phyloP scores from a whole-genome alignment of 2,329 filamentous ascomycete genomes.

The Scleromitrula shiraiana region DNA sequence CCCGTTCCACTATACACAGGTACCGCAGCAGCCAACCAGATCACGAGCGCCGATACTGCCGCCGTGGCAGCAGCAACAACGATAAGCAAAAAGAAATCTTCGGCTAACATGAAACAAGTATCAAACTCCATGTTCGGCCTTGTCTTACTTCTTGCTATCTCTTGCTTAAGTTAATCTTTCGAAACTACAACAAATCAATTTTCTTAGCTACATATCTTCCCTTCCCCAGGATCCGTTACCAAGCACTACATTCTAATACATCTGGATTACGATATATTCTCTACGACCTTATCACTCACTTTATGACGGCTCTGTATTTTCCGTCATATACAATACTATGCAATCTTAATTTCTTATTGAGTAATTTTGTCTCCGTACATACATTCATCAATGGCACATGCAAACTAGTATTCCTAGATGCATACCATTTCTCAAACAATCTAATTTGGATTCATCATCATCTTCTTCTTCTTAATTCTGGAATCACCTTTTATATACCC shows the following conservation, averaged over 20 bases:
- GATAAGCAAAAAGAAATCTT: conserved; percentile 1
- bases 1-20: background rate
- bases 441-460: background rate
- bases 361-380: background rate
- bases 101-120: background rate
- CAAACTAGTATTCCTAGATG: too few species aligned
- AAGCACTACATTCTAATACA: conserved; percentile 8
- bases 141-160: conserved; percentile 1
- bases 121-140: conserved; percentile 5
- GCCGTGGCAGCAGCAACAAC: background rate
- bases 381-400: too few species aligned
- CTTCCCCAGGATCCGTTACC: background rate
- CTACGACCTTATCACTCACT: background rate
- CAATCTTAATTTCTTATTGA: background rate
- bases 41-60: background rate
- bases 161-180: background rate
- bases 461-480: background rate
- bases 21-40: background rate
- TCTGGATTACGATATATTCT: conserved; percentile 8
- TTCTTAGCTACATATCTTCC: background rate
- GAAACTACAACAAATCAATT: background rate
- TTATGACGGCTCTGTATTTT: background rate
- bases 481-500: background rate
- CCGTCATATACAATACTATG: conserved; percentile 1
- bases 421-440: background rate